Conservation (phyloP, 108 stramenopile species). For the Stephanodiscus minutulus region DNA sequence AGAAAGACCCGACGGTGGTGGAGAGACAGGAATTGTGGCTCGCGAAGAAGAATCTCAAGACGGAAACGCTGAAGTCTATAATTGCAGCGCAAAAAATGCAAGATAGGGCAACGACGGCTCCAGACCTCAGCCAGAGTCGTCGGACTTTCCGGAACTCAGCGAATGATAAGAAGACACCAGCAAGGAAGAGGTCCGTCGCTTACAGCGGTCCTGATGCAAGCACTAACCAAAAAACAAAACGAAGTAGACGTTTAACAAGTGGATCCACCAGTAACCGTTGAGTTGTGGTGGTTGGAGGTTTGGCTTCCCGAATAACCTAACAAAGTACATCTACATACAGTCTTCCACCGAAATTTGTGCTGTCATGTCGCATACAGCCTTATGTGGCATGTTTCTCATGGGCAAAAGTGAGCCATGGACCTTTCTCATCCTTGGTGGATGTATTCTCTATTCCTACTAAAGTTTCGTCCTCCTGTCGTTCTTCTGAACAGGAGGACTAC, state of each 20-base stretch:
- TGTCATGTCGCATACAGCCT: too few species aligned
- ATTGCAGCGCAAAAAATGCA: slow-evolving; percentile 4
- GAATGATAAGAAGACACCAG: not conserved
- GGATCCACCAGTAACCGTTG: not conserved
- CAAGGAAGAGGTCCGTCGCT: not conserved
- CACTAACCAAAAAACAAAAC: slow-evolving; percentile 6
- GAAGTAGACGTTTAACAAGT: not conserved
- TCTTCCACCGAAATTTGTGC: too few species aligned
- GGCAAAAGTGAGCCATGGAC: too few species aligned
- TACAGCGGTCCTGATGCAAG: slow-evolving; percentile 5
- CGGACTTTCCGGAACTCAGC: slow-evolving; percentile 8
- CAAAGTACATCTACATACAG: too few species aligned
- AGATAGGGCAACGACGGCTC: slow-evolving; percentile 29
- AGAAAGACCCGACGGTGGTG: slow-evolving; percentile 14
- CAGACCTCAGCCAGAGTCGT: slow-evolving; percentile 22
- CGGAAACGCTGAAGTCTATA: slow-evolving; percentile 6
- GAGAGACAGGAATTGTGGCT: slow-evolving; percentile 44
- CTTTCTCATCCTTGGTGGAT: too few species aligned
- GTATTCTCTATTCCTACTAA: too few species aligned
- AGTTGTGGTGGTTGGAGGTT: not conserved
- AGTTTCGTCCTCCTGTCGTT: not conserved
- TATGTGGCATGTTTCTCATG: too few species aligned
- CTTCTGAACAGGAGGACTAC: too few species aligned
- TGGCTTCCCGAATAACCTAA: too few species aligned
- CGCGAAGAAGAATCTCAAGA: slow-evolving; percentile 33